Percentiles rank a stretch among this genome's conserved stretches.
These are phyloP conservation scores for Penicillium sp. DNA, from an alignment of 2,329 filamentous ascomycete species.

Conservation along the genomic window DNA sequence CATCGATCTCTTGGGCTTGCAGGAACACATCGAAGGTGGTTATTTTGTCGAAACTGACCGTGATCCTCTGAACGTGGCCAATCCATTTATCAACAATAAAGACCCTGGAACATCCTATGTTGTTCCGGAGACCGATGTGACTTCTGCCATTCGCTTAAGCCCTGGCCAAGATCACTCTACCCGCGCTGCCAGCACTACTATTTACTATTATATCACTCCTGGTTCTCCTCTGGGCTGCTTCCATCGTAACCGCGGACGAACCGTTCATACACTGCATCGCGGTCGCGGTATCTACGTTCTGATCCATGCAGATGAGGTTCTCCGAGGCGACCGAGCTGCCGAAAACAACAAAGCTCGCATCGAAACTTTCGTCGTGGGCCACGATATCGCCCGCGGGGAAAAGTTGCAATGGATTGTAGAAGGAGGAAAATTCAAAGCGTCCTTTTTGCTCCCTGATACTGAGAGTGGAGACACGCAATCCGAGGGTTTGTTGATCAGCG, in stretches of 20 bases:
- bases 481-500: slow-evolving; percentile 60
- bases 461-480: slow-evolving; percentile 33
- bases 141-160: slow-evolving; percentile 10
- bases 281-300: slow-evolving; percentile 63
- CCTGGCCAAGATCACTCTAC: slow-evolving; percentile 32
- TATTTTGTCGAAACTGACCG: slow-evolving; percentile 63
- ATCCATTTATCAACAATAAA: slow-evolving; percentile 43
- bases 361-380: slow-evolving; percentile 63
- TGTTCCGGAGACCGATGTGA: slow-evolving; percentile 10
- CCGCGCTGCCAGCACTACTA: slow-evolving; percentile 57
- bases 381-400: slow-evolving; percentile 56
- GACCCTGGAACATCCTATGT: slow-evolving; percentile 11
- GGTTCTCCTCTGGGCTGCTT: slow-evolving; percentile 55
- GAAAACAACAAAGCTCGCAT: slow-evolving; percentile 44
- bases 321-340: slow-evolving; percentile 6
- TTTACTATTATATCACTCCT: slow-evolving; percentile 63
- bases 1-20: slow-evolving; percentile 47
- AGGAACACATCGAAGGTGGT: slow-evolving; percentile 60
- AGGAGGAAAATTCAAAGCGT: slow-evolving; percentile 64
- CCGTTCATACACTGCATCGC: slow-evolving; percentile 62
- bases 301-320: slow-evolving; percentile 54
- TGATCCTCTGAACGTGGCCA: slow-evolving; percentile 49
- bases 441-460: slow-evolving; percentile 53
- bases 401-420: slow-evolving; percentile 65
- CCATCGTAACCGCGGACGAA: slow-evolving; percentile 60